Conservation (phyloP, 345 rosid genomes). For the Eutrema heterophyllum region DNA sequence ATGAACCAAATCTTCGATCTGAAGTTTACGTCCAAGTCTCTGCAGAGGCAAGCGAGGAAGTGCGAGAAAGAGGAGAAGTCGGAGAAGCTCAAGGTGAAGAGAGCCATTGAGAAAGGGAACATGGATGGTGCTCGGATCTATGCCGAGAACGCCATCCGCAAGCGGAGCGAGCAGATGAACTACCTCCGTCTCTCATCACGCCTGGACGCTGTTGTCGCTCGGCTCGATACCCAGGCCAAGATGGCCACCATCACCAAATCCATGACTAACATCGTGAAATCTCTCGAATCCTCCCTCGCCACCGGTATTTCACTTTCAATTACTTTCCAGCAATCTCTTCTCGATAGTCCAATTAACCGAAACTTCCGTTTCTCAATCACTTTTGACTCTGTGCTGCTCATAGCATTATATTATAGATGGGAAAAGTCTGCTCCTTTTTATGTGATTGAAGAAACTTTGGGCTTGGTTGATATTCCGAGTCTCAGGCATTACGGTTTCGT, state of each 20-base stretch:
- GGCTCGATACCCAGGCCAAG: conserved; percentile 92
- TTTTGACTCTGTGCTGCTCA: not conserved
- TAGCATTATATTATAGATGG: not conserved
- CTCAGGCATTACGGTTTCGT: not conserved
- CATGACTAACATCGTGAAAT: conserved; percentile 74
- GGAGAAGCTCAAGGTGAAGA: conserved; percentile 86
- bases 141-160: conserved; percentile 87
- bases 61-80: conserved; percentile 94
- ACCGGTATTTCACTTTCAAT: conserved; percentile 45
- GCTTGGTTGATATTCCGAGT: not conserved
- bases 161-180: conserved; percentile 94
- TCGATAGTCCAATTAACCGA: not conserved
- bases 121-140: conserved; percentile 96
- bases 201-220: conserved; percentile 85
- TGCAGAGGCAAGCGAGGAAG: conserved; percentile 78
- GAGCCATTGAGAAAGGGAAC: conserved; percentile 95
- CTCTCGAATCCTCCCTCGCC: conserved; percentile 82
- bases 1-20: conserved; percentile 90
- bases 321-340: not conserved
- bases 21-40: conserved; percentile 81
- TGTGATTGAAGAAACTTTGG: not conserved
- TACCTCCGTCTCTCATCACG: conserved; percentile 82
- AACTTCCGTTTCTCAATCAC: not conserved
- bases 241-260: conserved; percentile 85
- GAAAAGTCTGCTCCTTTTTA: not conserved